phyloP scores from a whole-genome alignment of 495 filamentous ascomycete genomes.

The Acidomyces sp. region DNA sequence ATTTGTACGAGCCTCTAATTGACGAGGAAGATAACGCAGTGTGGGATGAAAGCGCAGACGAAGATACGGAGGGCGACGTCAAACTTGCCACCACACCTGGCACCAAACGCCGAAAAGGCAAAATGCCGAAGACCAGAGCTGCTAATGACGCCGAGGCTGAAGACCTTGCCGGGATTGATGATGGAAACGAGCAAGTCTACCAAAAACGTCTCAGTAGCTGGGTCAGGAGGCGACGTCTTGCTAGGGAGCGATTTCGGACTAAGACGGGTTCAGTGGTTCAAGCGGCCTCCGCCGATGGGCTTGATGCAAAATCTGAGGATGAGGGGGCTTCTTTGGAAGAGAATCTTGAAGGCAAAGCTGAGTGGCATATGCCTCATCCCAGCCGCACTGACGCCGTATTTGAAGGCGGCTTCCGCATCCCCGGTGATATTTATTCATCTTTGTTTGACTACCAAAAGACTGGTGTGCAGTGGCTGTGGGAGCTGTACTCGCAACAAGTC shows the following conservation, averaged over 20 bases:
- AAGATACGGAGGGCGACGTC: slow-evolving; percentile 36
- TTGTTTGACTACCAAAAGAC: slow-evolving; percentile 94
- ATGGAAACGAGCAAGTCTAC: slow-evolving; percentile 79
- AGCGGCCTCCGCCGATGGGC: slow-evolving; percentile 1
- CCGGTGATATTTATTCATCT: slow-evolving; percentile 79
- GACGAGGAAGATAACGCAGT: slow-evolving; percentile 19
- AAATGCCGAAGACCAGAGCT: slow-evolving; percentile 14
- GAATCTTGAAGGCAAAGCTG: slow-evolving; percentile 36
- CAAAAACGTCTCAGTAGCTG: slow-evolving; percentile 63
- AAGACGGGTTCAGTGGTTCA: slow-evolving; percentile 2
- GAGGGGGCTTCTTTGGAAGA: slow-evolving; percentile 8
- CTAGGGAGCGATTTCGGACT: slow-evolving; percentile 38
- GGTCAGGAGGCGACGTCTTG: slow-evolving; percentile 53
- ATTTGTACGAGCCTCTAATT: slow-evolving; percentile 23
- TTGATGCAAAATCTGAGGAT: slow-evolving; percentile 6
- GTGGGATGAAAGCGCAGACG: slow-evolving; percentile 20
- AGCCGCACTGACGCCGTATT: slow-evolving; percentile 58
- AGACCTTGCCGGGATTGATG: slow-evolving; percentile 68
- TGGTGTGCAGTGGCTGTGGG: slow-evolving; percentile 91
- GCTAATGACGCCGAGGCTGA: slow-evolving; percentile 32
- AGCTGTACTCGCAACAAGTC: slow-evolving; percentile 74
- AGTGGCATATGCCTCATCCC: slow-evolving; percentile 81
- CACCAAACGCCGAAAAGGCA: slow-evolving; percentile 23
- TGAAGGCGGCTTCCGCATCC: slow-evolving; percentile 62
- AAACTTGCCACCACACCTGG: slow-evolving; percentile 27